Percentiles rank a stretch among this genome's conserved stretches.
These are phyloP conservation scores for Somion occarium DNA, from an alignment of 1,284 basidiomycete species.

Conservation along the genomic window DNA sequence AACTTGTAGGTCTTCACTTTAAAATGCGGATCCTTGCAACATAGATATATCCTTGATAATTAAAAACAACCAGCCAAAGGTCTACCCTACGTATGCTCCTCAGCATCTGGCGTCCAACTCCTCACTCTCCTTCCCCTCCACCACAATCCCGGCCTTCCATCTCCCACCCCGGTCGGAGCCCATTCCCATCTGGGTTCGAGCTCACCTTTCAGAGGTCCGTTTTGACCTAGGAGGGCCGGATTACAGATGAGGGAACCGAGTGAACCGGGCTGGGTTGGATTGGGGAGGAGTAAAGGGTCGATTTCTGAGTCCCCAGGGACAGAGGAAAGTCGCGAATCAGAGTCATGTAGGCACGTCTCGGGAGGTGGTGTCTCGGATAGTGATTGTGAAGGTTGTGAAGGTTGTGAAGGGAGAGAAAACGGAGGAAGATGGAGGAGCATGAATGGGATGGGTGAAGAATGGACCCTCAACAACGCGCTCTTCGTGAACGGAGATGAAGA, in stretches of 20 bases:
- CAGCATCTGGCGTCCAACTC: slow-evolving; percentile 21
- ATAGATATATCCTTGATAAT: too few species aligned
- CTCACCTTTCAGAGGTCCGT: slow-evolving; percentile 50
- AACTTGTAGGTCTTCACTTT: too few species aligned
- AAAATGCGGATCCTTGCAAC: too few species aligned
- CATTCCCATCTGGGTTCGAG: slow-evolving; percentile 70
- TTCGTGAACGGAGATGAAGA: slow-evolving; percentile 77
- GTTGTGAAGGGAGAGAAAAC: background rate
- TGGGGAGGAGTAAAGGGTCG: background rate
- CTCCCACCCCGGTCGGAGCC: slow-evolving; percentile 19
- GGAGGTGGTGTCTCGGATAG: background rate
- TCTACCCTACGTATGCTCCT: background rate
- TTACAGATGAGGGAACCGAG: slow-evolving; percentile 62
- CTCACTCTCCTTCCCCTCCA: slow-evolving; percentile 33
- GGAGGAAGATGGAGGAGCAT: slow-evolving; percentile 70
- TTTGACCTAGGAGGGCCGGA: slow-evolving; percentile 45
- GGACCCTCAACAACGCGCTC: slow-evolving; percentile 59
- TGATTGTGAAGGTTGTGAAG: background rate
- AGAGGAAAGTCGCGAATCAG: too few species aligned
- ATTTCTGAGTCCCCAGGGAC: background rate
- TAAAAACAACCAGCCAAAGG: too few species aligned
- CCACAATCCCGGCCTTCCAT: slow-evolving; percentile 55
- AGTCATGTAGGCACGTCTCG: background rate
- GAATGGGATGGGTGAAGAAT: slow-evolving; percentile 70
- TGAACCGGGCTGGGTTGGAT: background rate